These are phyloP conservation scores for Amanita muscaria DNA, from an alignment of 768 basidiomycete genomes.

Conservation along the genomic window DNA sequence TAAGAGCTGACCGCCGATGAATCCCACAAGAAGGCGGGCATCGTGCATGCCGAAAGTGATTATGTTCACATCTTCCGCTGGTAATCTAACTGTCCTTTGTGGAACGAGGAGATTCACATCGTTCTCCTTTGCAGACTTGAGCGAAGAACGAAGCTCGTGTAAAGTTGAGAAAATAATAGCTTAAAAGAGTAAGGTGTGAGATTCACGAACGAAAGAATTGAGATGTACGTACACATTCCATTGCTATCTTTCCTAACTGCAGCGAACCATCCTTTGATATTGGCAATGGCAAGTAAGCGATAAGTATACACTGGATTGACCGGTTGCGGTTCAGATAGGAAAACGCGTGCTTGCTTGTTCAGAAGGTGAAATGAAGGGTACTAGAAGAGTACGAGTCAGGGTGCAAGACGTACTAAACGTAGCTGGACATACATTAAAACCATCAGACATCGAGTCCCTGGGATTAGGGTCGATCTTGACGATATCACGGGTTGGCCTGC, in stretches of 20 bases:
- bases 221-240: slow-evolving; percentile 14
- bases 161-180: slow-evolving; percentile 58
- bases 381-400: slow-evolving; percentile 18
- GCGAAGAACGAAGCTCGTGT: slow-evolving; percentile 46
- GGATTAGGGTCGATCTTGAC: slow-evolving; percentile 29
- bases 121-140: slow-evolving; percentile 34
- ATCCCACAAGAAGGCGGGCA: slow-evolving; percentile 49
- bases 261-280: slow-evolving; percentile 61
- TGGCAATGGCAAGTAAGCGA: slow-evolving; percentile 50
- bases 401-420: slow-evolving; percentile 8
- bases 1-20: slow-evolving; percentile 48
- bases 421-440: slow-evolving; percentile 39
- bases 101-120: slow-evolving; percentile 36
- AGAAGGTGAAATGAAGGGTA: slow-evolving; percentile 41
- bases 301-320: slow-evolving; percentile 33
- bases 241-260: slow-evolving; percentile 33
- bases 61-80: slow-evolving; percentile 39
- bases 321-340: slow-evolving; percentile 47
- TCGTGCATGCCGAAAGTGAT: slow-evolving; percentile 53
- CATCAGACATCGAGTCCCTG: slow-evolving; percentile 31
- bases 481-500: slow-evolving; percentile 26
- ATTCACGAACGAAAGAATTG: background rate
- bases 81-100: slow-evolving; percentile 39
- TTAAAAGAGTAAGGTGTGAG: slow-evolving; percentile 18
- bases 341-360: slow-evolving; percentile 57